Evolutionary conservation across 1,284 basidiomycete species (phyloP).

Genomic region (Inonotus hispidus): DNA sequence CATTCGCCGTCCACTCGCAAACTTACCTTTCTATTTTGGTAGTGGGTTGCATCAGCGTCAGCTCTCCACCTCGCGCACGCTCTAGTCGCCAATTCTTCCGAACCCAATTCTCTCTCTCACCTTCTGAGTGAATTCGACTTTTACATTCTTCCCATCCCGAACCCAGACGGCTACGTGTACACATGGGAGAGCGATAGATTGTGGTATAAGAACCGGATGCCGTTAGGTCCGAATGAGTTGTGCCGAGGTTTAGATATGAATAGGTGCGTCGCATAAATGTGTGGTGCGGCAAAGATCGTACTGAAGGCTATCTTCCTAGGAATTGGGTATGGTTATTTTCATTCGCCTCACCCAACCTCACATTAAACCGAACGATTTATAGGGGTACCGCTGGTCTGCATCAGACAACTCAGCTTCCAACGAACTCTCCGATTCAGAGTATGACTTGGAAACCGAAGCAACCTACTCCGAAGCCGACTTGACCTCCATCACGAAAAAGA

Average conservation of each 20-base stretch:
- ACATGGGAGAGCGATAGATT: constrained; percentile 65
- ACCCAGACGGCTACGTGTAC: constrained; percentile 81
- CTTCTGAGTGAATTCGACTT: constrained; percentile 63
- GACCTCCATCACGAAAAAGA: background rate
- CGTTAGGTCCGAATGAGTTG: constrained; percentile 39
- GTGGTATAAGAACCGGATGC: constrained; percentile 83
- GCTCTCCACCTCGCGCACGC: constrained; percentile 71
- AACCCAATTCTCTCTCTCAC: constrained; percentile 39
- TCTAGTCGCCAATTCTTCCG: constrained; percentile 47
- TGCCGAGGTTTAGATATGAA: constrained; percentile 81
- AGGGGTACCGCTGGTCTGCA: constrained; percentile 63
- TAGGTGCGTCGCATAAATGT: constrained; percentile 26
- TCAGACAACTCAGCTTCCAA: constrained; percentile 26
- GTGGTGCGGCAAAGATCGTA: background rate
- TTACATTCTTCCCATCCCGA: constrained; percentile 73
- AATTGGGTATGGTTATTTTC: constrained; percentile 49
- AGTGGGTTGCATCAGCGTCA: constrained; percentile 81
- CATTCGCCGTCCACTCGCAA: constrained; percentile 18
- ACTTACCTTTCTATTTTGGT: background rate
- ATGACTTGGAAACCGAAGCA: background rate
- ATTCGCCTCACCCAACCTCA: background rate
- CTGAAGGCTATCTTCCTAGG: constrained; percentile 25
- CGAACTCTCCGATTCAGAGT: background rate
- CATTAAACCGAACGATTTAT: background rate
- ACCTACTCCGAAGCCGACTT: background rate